These are phyloP conservation scores for Balakata baccata DNA, from an alignment of 345 rosid species.

Conservation along the genomic window DNA sequence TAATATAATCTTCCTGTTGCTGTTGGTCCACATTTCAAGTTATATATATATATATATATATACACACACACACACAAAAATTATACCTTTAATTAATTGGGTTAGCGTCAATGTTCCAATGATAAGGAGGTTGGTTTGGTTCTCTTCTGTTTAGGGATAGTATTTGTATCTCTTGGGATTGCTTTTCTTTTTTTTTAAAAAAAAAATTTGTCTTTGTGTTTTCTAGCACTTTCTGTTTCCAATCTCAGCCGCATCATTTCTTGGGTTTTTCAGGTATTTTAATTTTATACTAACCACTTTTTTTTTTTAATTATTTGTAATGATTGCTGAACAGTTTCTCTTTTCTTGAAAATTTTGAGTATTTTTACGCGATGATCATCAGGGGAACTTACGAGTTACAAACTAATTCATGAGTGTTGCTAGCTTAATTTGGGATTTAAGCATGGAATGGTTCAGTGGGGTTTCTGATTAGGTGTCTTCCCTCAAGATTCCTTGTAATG, in stretches of 20 bases:
- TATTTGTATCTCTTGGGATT: conserved; percentile 47
- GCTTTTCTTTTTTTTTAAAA: background rate
- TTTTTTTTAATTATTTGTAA: conserved; percentile 22
- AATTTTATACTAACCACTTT: conserved; percentile 2
- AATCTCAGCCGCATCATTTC: conserved; percentile 32
- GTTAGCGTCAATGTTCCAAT: conserved; percentile 60
- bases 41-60: conserved; percentile 11
- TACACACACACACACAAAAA: no score
- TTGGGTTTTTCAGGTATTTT: conserved; percentile 34
- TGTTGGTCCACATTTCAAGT: conserved; percentile 26
- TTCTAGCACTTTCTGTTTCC: conserved; percentile 43
- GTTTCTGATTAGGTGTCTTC: background rate
- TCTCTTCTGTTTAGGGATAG: conserved; percentile 33
- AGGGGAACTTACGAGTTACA: background rate
- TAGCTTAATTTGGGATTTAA: conserved; percentile 9
- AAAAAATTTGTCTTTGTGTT: conserved; percentile 35
- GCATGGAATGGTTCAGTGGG: background rate
- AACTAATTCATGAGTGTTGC: background rate
- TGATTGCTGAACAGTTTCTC: conserved; percentile 22
- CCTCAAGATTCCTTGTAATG: background rate
- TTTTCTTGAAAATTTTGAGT: background rate
- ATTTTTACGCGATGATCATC: background rate
- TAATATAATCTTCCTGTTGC: conserved; percentile 25
- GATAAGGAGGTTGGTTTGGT: conserved; percentile 51
- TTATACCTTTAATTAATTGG: conserved; percentile 19